phyloP scores from a whole-genome alignment of 2,329 filamentous ascomycete species.

The Alternaria sp. region DNA sequence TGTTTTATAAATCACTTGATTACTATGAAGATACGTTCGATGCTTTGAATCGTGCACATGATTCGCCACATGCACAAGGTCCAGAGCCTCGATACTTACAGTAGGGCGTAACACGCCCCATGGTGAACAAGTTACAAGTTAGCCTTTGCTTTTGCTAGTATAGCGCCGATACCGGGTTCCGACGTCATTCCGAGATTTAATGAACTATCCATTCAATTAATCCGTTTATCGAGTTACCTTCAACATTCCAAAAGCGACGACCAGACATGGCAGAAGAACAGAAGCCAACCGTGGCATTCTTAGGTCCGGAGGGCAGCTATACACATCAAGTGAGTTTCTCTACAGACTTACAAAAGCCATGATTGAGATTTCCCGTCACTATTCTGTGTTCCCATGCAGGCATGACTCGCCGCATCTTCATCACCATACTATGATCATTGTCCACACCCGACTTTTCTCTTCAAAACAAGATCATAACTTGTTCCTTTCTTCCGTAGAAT shows the following conservation, averaged over 20 bases:
- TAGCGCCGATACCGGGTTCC: conserved; percentile 20
- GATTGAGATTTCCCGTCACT: neutral
- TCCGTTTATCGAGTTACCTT: neutral
- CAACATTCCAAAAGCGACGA: neutral
- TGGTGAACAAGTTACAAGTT: neutral
- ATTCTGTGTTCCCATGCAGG: neutral
- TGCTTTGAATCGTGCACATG: neutral
- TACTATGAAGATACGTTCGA: neutral
- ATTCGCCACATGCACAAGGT: neutral
- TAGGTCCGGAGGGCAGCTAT: conserved; percentile 72
- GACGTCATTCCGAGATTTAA: conserved; percentile 15
- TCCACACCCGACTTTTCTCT: neutral
- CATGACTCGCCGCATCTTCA: neutral
- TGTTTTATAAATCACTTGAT: neutral
- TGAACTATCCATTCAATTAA: neutral
- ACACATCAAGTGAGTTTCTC: conserved; percentile 69
- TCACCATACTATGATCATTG: neutral
- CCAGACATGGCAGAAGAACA: conserved; percentile 26
- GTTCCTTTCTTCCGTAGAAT: neutral
- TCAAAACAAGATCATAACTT: neutral
- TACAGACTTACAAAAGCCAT: neutral
- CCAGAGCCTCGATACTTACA: neutral
- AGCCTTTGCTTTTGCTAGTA: conserved; percentile 2
- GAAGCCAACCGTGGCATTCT: conserved; percentile 60
- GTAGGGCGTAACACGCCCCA: neutral